Conservation (phyloP, 805 yeast species). For the Saccharomycopsis guyanensis region DNA sequence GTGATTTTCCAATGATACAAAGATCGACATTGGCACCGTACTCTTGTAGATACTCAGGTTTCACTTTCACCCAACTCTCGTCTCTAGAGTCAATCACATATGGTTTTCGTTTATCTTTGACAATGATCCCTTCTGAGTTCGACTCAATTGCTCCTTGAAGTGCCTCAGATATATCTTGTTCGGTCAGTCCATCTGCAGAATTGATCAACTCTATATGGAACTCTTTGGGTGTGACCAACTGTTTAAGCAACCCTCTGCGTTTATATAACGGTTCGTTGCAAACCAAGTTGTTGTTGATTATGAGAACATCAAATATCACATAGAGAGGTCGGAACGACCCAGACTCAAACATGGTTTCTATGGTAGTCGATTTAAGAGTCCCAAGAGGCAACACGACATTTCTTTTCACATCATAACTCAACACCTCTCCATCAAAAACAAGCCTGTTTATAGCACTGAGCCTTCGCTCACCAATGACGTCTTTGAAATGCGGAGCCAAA, state of each 20-base stretch:
- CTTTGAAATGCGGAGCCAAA: constrained; percentile 42
- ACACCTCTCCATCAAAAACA: constrained; percentile 86
- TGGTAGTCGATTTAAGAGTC: constrained; percentile 62
- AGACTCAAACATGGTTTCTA: constrained; percentile 35
- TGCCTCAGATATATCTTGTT: constrained; percentile 47
- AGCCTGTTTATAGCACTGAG: constrained; percentile 29
- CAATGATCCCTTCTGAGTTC: constrained; percentile 75
- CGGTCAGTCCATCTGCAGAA: constrained; percentile 33
- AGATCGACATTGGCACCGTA: constrained; percentile 84
- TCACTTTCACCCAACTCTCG: constrained; percentile 77
- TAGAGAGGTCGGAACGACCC: constrained; percentile 42
- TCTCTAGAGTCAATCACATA: constrained; percentile 58
- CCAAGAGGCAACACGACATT: constrained; percentile 69
- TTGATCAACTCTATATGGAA: constrained; percentile 45
- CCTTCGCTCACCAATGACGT: constrained; percentile 28
- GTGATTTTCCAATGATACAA: constrained; percentile 68
- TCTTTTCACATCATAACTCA: constrained; percentile 65
- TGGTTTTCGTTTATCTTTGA: constrained; percentile 53
- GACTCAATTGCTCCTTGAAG: constrained; percentile 50
- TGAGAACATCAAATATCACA: constrained; percentile 67
- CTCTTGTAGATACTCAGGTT: constrained; percentile 82
- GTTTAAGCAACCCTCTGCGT: constrained; percentile 45
- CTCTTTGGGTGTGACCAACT: constrained; percentile 35
- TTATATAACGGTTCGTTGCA: constrained; percentile 44
- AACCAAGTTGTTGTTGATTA: constrained; percentile 58